Evolutionary conservation across 2,329 filamentous ascomycete genomes (phyloP).

Genomic region (Pyricularia sp.): DNA sequence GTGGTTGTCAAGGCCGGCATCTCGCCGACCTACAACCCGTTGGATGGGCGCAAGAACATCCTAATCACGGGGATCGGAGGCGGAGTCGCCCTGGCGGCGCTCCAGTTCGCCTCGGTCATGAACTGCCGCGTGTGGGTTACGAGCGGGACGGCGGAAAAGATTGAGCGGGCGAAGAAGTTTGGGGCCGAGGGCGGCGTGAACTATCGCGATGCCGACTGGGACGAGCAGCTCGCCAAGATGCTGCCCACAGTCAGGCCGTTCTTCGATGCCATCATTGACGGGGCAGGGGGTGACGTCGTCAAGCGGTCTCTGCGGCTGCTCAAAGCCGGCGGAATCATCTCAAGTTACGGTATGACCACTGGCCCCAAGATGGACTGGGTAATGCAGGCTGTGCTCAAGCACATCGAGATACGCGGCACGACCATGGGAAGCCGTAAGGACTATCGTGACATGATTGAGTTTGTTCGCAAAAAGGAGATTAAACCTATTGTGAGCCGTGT

Average conservation of each 20-base stretch:
- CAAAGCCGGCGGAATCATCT: constrained; percentile 75
- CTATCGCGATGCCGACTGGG: constrained; percentile 75
- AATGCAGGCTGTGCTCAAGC: constrained; percentile 77
- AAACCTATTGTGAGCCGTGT: constrained; percentile 68
- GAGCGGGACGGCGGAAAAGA: constrained; percentile 64
- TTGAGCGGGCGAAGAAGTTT: constrained; percentile 59
- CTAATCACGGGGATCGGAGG: constrained; percentile 88
- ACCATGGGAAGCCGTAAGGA: constrained; percentile 90
- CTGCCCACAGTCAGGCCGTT: constrained; percentile 58
- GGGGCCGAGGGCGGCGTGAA: constrained; percentile 75
- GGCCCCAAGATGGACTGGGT: constrained; percentile 76
- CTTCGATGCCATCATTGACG: constrained; percentile 80
- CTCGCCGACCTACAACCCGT: neutral
- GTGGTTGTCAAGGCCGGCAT: constrained; percentile 64
- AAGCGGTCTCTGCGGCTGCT: constrained; percentile 57
- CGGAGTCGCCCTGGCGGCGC: constrained; percentile 74
- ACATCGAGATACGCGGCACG: constrained; percentile 75
- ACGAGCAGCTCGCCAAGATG: constrained; percentile 57
- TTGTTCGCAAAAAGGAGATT: constrained; percentile 60
- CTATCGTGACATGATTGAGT: constrained; percentile 74
- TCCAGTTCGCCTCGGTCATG: constrained; percentile 68
- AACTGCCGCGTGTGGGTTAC: constrained; percentile 78
- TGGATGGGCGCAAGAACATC: constrained; percentile 55
- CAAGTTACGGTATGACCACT: constrained; percentile 85
- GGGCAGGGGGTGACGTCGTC: constrained; percentile 81